Evolutionary conservation across 805 yeast genomes (phyloP).

Genomic region (Barnettozyma sucrosica): DNA sequence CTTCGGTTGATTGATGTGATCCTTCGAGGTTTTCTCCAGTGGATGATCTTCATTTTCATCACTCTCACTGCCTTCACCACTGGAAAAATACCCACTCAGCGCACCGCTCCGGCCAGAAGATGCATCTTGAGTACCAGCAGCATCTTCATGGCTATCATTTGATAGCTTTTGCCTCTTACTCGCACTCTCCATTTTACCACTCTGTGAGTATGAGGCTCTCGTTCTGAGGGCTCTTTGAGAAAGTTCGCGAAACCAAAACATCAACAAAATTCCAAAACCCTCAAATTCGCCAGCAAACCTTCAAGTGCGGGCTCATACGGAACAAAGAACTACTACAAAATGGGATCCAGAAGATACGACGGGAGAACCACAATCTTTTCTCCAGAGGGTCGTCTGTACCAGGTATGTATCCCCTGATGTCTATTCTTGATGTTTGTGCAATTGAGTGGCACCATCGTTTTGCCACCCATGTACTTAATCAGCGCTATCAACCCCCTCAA

Average conservation of each 20-base stretch:
- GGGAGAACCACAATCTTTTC: conserved; percentile 97
- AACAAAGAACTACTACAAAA: conserved; percentile 14
- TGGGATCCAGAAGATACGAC: conserved; percentile 96
- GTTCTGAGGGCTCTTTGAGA: no score
- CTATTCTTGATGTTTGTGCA: background rate
- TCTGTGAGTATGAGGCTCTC: no score
- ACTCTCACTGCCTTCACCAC: conserved; percentile 15
- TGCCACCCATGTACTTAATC: conserved; percentile 5
- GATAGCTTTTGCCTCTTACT: background rate
- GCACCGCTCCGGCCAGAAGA: background rate
- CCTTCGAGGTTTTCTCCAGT: background rate
- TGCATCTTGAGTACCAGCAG: background rate
- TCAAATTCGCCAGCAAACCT: conserved; percentile 2
- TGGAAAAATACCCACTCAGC: conserved; percentile 18
- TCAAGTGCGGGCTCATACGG: background rate
- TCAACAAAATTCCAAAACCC: conserved; percentile 5
- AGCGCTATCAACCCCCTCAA: background rate
- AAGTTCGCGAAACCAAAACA: conserved; percentile 2
- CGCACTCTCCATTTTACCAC: background rate
- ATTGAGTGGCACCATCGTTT: background rate
- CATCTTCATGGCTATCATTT: background rate
- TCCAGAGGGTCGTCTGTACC: conserved; percentile 97
- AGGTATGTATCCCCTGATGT: conserved; percentile 39
- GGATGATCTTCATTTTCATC: conserved; percentile 6
- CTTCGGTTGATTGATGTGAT: background rate